phyloP scores from a whole-genome alignment of 2,329 filamentous ascomycete species.

The Emergomyces orientalis region DNA sequence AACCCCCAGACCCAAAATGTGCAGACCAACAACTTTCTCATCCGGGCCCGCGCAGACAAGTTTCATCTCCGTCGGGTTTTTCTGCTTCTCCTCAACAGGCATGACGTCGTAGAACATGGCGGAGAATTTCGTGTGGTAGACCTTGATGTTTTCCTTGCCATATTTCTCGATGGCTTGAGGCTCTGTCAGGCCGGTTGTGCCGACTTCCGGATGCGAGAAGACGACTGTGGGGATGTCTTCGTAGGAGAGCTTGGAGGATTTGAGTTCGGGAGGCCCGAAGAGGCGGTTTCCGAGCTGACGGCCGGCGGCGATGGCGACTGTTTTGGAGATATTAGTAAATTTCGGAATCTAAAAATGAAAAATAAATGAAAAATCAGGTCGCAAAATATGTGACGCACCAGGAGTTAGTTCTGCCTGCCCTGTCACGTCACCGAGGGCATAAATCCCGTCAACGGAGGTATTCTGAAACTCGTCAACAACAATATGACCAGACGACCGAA shows the following conservation, averaged over 20 bases:
- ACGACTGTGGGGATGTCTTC: slow-evolving; percentile 46
- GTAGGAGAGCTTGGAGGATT: slow-evolving; percentile 39
- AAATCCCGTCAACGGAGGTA: slow-evolving; percentile 39
- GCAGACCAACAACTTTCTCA: slow-evolving; percentile 44
- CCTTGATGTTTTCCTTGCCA: slow-evolving; percentile 43
- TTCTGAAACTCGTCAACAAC: slow-evolving; percentile 44
- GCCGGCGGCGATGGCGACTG: slow-evolving; percentile 45
- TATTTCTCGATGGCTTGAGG: slow-evolving; percentile 40
- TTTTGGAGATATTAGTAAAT: not conserved
- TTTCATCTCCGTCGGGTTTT: slow-evolving; percentile 45
- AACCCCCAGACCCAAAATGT: slow-evolving; percentile 40
- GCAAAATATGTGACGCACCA: slow-evolving; percentile 24
- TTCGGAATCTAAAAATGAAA: no score
- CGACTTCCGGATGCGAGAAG: slow-evolving; percentile 44
- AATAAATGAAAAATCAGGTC: not conserved
- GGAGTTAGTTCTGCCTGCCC: slow-evolving; percentile 44
- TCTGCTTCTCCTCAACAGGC: slow-evolving; percentile 40
- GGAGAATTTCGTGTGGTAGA: slow-evolving; percentile 42
- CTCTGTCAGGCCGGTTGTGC: slow-evolving; percentile 43
- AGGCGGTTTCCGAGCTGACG: slow-evolving; percentile 42
- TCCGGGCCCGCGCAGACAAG: slow-evolving; percentile 40
- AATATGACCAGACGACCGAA: slow-evolving; percentile 33
- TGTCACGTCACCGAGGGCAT: slow-evolving; percentile 44
- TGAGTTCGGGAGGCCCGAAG: slow-evolving; percentile 40
- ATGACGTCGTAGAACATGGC: slow-evolving; percentile 43